These are phyloP conservation scores for Sporisorium graminicola DNA, from an alignment of 1,284 basidiomycete genomes.

Conservation along the genomic window DNA sequence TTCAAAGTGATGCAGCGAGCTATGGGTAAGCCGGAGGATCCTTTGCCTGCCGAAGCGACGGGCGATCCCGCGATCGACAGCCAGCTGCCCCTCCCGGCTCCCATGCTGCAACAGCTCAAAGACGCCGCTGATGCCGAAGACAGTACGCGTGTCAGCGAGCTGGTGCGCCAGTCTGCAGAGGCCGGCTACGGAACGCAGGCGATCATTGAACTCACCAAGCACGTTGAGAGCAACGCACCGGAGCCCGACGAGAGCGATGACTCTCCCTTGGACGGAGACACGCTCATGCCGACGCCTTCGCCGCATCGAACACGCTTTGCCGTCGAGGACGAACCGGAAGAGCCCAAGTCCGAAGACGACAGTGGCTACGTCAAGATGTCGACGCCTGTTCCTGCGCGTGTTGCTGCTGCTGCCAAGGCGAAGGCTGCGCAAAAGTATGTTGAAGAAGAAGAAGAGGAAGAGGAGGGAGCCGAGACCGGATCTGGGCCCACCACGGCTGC, in stretches of 20 bases:
- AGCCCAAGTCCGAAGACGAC: slow-evolving; percentile 17
- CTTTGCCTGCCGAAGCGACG: slow-evolving; percentile 41
- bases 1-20: slow-evolving; percentile 55
- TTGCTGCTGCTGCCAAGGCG: slow-evolving; percentile 3
- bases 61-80: slow-evolving; percentile 34
- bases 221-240: slow-evolving; percentile 44
- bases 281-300: slow-evolving; percentile 38
- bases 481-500: slow-evolving; percentile 34
- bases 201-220: slow-evolving; percentile 43
- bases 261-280: slow-evolving; percentile 23
- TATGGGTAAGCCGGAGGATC: slow-evolving; percentile 51
- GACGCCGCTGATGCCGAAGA: slow-evolving; percentile 50
- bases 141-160: slow-evolving; percentile 26
- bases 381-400: slow-evolving; percentile 28
- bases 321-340: slow-evolving; percentile 29
- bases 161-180: slow-evolving; percentile 44
- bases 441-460: not conserved
- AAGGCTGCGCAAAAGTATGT: too few relatives aligned
- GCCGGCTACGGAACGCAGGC: slow-evolving; percentile 53
- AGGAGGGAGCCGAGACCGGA: slow-evolving; percentile 9
- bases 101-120: slow-evolving; percentile 27
- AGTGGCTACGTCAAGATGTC: slow-evolving; percentile 27
- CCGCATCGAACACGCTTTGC: slow-evolving; percentile 34
- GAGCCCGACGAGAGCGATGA: slow-evolving; percentile 11
- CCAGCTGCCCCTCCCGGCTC: slow-evolving; percentile 24